Percentiles rank a stretch among this genome's conserved stretches.
These are phyloP conservation scores for Purpureocillium lavendulum DNA, from an alignment of 2,329 filamentous ascomycete species.

Conservation along the genomic window DNA sequence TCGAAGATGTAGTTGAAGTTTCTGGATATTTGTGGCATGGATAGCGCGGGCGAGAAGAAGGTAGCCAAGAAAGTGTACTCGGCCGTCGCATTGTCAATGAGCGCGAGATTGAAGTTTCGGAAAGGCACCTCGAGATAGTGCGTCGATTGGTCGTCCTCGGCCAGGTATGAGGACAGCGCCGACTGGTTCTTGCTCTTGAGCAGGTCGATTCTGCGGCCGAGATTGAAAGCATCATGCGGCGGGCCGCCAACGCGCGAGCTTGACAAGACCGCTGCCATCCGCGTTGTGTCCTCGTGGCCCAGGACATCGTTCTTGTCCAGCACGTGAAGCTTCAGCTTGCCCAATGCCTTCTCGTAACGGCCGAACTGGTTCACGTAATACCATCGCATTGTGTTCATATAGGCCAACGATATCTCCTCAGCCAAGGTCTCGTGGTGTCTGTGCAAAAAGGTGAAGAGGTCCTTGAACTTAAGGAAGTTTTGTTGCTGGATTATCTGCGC, in stretches of 20 bases:
- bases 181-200: slow-evolving; percentile 64
- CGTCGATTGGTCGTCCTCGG: slow-evolving; percentile 77
- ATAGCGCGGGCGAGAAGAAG: slow-evolving; percentile 76
- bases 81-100: slow-evolving; percentile 87
- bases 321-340: slow-evolving; percentile 73
- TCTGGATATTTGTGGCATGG: slow-evolving; percentile 68
- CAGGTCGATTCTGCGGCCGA: slow-evolving; percentile 79
- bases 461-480: slow-evolving; percentile 80
- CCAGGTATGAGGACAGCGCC: slow-evolving; percentile 79
- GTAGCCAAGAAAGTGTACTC: slow-evolving; percentile 91
- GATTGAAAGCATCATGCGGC: slow-evolving; percentile 78
- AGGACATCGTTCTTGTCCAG: slow-evolving; percentile 80
- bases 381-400: slow-evolving; percentile 98
- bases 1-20: slow-evolving; percentile 86
- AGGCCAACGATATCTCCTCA: slow-evolving; percentile 84
- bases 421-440: slow-evolving; percentile 75
- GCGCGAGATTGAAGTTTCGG: slow-evolving; percentile 86
- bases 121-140: slow-evolving; percentile 90
- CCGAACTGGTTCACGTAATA: slow-evolving; percentile 91
- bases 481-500: slow-evolving; percentile 95
- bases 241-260: slow-evolving; percentile 37
- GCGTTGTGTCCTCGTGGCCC: slow-evolving; percentile 65
- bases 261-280: slow-evolving; percentile 53
- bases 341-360: slow-evolving; percentile 75
- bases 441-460: slow-evolving; percentile 78